Base-by-base conservation (phyloP, 1,284 basidiomycete genomes). In the Tilletia setariae region DNA sequence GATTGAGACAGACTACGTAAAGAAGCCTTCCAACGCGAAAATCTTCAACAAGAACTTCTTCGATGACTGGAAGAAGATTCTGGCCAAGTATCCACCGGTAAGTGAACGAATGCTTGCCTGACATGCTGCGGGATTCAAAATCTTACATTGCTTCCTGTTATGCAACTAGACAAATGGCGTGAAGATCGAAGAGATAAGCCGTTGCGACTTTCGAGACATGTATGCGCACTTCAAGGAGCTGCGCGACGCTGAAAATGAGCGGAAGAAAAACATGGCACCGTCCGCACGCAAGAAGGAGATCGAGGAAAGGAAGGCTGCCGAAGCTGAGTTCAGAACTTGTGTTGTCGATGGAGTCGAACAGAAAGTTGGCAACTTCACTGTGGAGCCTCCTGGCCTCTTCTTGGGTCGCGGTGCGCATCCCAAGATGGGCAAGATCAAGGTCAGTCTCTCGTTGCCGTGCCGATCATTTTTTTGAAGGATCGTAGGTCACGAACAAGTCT, bases 331-430 rank as follows among this genome's bases (percentile, higher is more conserved):
- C 84, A 89, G 89, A 56, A 87, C 87, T 44, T 98, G 95, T 83
- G 78, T 90, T 16, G 89, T 99, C 53, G 94, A 99, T 79, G 95
- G 94, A 25, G 89, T 94, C 66, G 94, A 94, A 84, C 96, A 99
- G 85, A 97, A 96, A 83, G 89, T 97, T 65, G 96, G 96, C 67
- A 98, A 98, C 85, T 98, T 98, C 86, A 89, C 94, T 74, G 90
- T 98, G 64, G 96, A 99, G 86, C 96, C 96, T 80, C 96, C 96
- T 21, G 93, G 94, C 51, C 86, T 98, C 53, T 99, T 98, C 85
- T 87, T 95, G 83, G 96, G 96, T 70, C 94, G 96, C 74, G 96
- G 96, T 69, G 93, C 97, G 78, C 96, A 99, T 84, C 96, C 96
- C 1, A 94, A 92, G 86, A 98, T 97, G 83, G 96, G 96, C 28